Percentiles rank a stretch among this genome's conserved stretches.
phyloP scores from a whole-genome alignment of 2,329 filamentous ascomycete species.

The Zymoseptoria passerinii region DNA sequence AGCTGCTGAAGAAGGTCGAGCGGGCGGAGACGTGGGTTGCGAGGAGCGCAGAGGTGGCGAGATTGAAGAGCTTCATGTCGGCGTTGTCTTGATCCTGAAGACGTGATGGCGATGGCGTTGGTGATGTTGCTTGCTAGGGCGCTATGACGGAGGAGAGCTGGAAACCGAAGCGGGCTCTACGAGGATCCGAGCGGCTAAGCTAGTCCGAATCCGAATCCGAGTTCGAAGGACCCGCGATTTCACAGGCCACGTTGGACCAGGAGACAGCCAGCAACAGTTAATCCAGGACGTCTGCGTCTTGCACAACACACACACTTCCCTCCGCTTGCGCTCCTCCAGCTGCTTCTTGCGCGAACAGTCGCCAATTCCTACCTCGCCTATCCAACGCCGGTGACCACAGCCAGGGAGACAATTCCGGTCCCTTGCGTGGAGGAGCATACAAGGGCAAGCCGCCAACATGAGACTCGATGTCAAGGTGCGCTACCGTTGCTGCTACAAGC shows the following conservation, averaged over 20 bases:
- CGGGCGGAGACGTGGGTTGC: conserved; percentile 24
- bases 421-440: conserved; percentile 20
- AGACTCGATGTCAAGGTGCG: conserved; percentile 53
- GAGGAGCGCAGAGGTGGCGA: conserved; percentile 23
- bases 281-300: background rate
- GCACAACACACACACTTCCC: background rate
- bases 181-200: background rate
- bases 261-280: background rate
- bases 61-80: conserved; percentile 26
- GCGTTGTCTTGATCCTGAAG: background rate
- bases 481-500: conserved; percentile 1
- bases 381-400: background rate
- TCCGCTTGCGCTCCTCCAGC: background rate
- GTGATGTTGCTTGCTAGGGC: background rate
- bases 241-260: background rate
- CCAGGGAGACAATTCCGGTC: conserved; percentile 15
- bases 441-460: conserved; percentile 35
- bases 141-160: background rate
- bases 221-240: background rate
- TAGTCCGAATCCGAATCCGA: background rate
- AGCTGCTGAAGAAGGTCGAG: conserved; percentile 17
- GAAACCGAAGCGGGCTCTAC: background rate
- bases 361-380: background rate
- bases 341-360: background rate
- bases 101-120: conserved; percentile 2